A percentile compares a stretch with the other conserved stretches of the same genome.
phyloP scores from a whole-genome alignment of 1,284 basidiomycete genomes.

The Singerocomus inundabilis region DNA sequence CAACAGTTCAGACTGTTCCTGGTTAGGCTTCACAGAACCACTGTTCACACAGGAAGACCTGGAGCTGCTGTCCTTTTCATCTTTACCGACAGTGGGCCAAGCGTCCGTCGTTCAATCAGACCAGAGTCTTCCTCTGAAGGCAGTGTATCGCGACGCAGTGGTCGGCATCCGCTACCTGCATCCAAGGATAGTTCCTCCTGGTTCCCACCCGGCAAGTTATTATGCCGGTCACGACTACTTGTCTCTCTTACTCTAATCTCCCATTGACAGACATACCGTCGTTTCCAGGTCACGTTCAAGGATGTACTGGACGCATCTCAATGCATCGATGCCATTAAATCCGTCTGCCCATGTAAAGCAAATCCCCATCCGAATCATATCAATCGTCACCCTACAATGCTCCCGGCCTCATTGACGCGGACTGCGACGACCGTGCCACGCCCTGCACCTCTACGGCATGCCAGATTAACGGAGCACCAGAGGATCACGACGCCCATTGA shows the following conservation, averaged over 20 bases:
- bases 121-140: conserved; percentile 67
- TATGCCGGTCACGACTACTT: not conserved
- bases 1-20: conserved; percentile 13
- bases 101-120: conserved; percentile 27
- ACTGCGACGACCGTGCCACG: conserved; percentile 15
- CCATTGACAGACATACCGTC: conserved; percentile 52
- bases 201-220: conserved; percentile 40
- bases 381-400: conserved; percentile 22
- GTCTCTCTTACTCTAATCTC: conserved; percentile 8
- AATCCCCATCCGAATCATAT: conserved; percentile 35
- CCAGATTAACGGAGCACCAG: conserved; percentile 5
- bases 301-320: conserved; percentile 45
- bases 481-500: conserved; percentile 4
- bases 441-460: not conserved
- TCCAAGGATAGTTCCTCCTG: conserved; percentile 39
- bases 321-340: conserved; percentile 60
- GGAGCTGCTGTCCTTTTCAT: conserved; percentile 65
- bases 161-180: conserved; percentile 73
- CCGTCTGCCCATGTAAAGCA: conserved; percentile 69
- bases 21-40: not conserved
- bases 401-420: conserved; percentile 16
- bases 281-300: conserved; percentile 71
- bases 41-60: conserved; percentile 59
- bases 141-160: conserved; percentile 67
- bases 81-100: conserved; percentile 33